Conservation (phyloP, 2,329 filamentous ascomycete species). For the Epichloe festucae region DNA sequence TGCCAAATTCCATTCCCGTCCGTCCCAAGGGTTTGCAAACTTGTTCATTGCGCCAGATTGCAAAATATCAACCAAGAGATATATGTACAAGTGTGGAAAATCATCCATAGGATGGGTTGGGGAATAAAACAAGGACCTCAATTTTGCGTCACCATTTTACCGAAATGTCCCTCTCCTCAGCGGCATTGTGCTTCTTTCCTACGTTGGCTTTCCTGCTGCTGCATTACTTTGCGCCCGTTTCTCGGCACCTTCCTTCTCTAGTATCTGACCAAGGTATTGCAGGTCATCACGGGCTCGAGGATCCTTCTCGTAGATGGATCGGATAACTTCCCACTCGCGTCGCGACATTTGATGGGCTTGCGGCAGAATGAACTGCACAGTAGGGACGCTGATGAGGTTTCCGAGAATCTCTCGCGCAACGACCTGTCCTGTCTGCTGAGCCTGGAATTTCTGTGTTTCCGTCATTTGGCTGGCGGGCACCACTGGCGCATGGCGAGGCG, state of each 20-base stretch:
- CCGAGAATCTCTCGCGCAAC: constrained; percentile 53
- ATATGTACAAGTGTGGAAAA: no score
- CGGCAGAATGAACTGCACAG: constrained; percentile 55
- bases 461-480: constrained; percentile 11
- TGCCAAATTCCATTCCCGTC: no score
- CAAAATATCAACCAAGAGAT: no score
- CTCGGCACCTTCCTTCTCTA: constrained; percentile 34
- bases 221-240: constrained; percentile 7
- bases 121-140: background rate
- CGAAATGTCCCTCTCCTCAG: background rate
- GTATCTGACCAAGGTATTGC: constrained; percentile 38
- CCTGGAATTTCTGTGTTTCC: constrained; percentile 25
- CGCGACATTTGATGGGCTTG: constrained; percentile 55
- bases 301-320: constrained; percentile 52
- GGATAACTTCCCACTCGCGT: constrained; percentile 63
- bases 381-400: constrained; percentile 46
- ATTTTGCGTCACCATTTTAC: background rate
- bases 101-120: background rate
- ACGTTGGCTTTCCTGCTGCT: constrained; percentile 2
- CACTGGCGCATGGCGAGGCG: background rate
- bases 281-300: constrained; percentile 52
- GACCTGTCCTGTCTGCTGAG: constrained; percentile 38
- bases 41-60: no score
- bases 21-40: no score
- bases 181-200: background rate